Conservation (phyloP, 805 yeast species). For the Metschnikowia bowlesiae region DNA sequence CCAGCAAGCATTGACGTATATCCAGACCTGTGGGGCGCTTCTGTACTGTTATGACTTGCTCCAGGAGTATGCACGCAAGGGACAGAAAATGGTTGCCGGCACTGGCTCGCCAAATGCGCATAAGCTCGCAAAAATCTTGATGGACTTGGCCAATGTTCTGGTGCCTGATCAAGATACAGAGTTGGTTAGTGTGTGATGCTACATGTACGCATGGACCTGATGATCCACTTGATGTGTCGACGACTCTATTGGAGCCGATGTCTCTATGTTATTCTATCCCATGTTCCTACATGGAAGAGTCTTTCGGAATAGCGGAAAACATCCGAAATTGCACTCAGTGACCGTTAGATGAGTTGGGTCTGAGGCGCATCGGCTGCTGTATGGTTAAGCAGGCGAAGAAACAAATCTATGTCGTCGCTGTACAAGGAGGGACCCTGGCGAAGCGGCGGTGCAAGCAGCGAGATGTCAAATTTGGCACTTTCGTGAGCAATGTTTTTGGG, state of each 20-base stretch:
- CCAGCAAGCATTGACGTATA: conserved; percentile 18
- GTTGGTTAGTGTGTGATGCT: not conserved
- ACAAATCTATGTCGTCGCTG: conserved; percentile 22
- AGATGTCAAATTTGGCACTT: conserved; percentile 14
- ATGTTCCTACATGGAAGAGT: too few species aligned
- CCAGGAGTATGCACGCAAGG: conserved; percentile 18
- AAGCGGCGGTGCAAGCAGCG: conserved; percentile 4
- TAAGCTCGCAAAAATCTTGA: not conserved
- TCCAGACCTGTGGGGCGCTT: conserved; percentile 24
- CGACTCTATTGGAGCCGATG: not conserved
- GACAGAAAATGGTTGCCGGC: conserved; percentile 13
- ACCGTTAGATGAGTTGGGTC: not conserved
- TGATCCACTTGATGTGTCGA: too few species aligned
- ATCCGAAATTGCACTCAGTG: too few species aligned
- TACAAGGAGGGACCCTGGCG: conserved; percentile 6
- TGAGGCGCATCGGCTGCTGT: not conserved
- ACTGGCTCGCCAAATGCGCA: not conserved
- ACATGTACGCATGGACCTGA: not conserved
- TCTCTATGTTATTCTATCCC: not conserved
- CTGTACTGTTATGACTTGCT: conserved; percentile 22
- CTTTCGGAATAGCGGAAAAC: too few species aligned
- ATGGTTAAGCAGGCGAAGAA: conserved; percentile 18
- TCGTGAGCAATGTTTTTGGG: conserved; percentile 25
- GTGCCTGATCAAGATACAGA: not conserved
- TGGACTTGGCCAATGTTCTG: not conserved